A percentile compares a stretch with the other conserved stretches of the same genome.
Evolutionary conservation across 2,329 filamentous ascomycete species (phyloP).

Genomic region (Pseudocercospora pini-densiflorae): DNA sequence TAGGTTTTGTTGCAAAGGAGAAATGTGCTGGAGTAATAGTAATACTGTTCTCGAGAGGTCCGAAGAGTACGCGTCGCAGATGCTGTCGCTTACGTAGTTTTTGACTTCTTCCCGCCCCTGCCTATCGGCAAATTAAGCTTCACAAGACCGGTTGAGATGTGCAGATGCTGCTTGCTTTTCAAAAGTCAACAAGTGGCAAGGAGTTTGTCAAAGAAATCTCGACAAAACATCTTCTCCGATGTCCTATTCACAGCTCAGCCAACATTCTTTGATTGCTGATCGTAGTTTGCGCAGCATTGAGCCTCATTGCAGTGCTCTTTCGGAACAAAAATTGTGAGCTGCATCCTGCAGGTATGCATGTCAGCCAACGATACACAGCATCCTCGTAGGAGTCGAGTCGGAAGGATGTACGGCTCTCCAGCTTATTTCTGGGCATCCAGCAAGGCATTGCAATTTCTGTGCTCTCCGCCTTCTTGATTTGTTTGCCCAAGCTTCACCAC

Average conservation of each 20-base stretch:
- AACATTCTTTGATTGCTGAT: not conserved
- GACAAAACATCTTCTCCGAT: not conserved
- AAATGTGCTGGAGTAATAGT: not conserved
- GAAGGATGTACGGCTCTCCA: constrained; percentile 6
- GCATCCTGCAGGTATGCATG: constrained; percentile 3
- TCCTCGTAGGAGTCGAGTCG: not conserved
- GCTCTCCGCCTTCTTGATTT: not conserved
- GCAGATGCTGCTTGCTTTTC: not conserved
- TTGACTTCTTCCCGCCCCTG: not conserved
- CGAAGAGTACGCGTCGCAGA: not conserved
- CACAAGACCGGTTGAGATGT: not conserved
- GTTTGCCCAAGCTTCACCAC: not conserved
- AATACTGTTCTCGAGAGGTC: not conserved
- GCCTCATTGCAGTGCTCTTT: not conserved
- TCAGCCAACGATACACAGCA: constrained; percentile 2
- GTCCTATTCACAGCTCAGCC: not conserved
- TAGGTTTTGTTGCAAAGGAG: not conserved
- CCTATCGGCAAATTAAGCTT: constrained; percentile 1
- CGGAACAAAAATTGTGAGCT: not conserved
- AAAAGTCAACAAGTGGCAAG: not conserved
- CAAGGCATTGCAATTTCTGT: not conserved
- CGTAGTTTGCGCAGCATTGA: not conserved
- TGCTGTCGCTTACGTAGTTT: not conserved
- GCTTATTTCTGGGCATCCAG: not conserved
- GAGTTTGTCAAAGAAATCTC: not conserved